phyloP scores from a whole-genome alignment of 495 filamentous ascomycete genomes.

The Neurospora sp. region DNA sequence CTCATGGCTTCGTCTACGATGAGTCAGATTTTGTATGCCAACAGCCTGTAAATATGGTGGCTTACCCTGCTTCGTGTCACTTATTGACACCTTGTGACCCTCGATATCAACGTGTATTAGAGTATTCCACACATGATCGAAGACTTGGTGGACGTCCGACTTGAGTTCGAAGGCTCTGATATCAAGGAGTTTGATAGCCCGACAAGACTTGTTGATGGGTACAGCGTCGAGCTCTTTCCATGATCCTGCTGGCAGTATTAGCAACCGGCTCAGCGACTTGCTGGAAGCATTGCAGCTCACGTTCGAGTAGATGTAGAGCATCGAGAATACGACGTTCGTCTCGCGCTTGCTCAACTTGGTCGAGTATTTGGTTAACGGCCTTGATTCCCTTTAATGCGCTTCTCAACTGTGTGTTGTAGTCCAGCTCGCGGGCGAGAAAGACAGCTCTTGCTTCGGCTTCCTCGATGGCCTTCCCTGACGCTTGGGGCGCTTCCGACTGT shows the following conservation, averaged over 20 bases:
- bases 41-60: background rate
- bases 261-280: background rate
- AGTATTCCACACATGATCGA: slow-evolving; percentile 44
- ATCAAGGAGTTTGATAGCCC: slow-evolving; percentile 37
- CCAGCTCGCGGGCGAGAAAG: slow-evolving; percentile 64
- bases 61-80: slow-evolving; percentile 31
- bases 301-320: slow-evolving; percentile 40
- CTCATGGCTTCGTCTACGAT: slow-evolving; percentile 34
- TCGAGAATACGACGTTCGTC: slow-evolving; percentile 39
- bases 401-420: slow-evolving; percentile 62
- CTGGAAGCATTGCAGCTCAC: slow-evolving; percentile 16
- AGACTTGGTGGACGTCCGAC: slow-evolving; percentile 45
- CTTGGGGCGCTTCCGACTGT: slow-evolving; percentile 54
- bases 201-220: slow-evolving; percentile 34
- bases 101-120: slow-evolving; percentile 47
- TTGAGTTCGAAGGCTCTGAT: slow-evolving; percentile 44
- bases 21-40: slow-evolving; percentile 15
- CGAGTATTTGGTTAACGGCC: slow-evolving; percentile 38
- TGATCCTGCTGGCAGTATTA: slow-evolving; percentile 23
- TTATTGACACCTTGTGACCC: slow-evolving; percentile 37
- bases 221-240: slow-evolving; percentile 35
- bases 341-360: slow-evolving; percentile 40
- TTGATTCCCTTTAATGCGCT: slow-evolving; percentile 51
- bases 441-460: slow-evolving; percentile 60
- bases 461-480: slow-evolving; percentile 46